These are phyloP conservation scores for Aspergillus saccharolyticus DNA, from an alignment of 495 filamentous ascomycete species.

Conservation along the genomic window DNA sequence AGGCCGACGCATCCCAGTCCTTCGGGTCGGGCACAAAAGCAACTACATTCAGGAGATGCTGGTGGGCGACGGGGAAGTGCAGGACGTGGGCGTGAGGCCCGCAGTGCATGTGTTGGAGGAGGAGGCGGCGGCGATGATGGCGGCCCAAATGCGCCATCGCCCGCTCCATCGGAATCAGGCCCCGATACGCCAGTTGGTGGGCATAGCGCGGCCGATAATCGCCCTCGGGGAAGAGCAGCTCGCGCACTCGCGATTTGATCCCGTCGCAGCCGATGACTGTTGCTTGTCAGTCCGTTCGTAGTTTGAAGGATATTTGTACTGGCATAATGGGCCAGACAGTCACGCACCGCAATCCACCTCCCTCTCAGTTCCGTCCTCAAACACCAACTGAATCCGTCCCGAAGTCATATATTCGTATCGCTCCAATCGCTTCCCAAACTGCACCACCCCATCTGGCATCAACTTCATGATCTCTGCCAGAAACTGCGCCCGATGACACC, in stretches of 20 bases:
- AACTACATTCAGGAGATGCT: constrained; percentile 42
- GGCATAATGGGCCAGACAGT: not conserved
- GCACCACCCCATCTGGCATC: constrained; percentile 41
- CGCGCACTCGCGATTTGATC: constrained; percentile 49
- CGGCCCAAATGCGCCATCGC: constrained; percentile 36
- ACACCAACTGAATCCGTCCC: constrained; percentile 37
- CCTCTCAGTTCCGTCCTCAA: constrained; percentile 50
- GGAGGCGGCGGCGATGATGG: constrained; percentile 34
- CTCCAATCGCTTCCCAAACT: constrained; percentile 37
- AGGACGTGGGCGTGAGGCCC: constrained; percentile 43
- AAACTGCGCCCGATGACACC: constrained; percentile 53
- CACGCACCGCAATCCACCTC: constrained; percentile 45
- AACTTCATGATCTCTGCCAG: constrained; percentile 51
- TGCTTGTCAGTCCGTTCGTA: not conserved
- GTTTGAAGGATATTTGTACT: not conserved
- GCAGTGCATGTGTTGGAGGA: constrained; percentile 39
- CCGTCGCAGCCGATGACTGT: constrained; percentile 52
- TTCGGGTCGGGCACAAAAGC: constrained; percentile 37
- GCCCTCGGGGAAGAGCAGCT: constrained; percentile 37
- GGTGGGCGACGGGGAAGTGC: constrained; percentile 38
- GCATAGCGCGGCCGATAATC: constrained; percentile 41
- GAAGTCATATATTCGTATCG: not conserved
- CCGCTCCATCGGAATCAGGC: constrained; percentile 45
- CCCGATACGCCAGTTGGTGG: constrained; percentile 50
- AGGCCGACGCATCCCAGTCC: constrained; percentile 26